These are phyloP conservation scores for Cnidoscolus chayamansa DNA, from an alignment of 441 rosid genomes.

Conservation along the genomic window DNA sequence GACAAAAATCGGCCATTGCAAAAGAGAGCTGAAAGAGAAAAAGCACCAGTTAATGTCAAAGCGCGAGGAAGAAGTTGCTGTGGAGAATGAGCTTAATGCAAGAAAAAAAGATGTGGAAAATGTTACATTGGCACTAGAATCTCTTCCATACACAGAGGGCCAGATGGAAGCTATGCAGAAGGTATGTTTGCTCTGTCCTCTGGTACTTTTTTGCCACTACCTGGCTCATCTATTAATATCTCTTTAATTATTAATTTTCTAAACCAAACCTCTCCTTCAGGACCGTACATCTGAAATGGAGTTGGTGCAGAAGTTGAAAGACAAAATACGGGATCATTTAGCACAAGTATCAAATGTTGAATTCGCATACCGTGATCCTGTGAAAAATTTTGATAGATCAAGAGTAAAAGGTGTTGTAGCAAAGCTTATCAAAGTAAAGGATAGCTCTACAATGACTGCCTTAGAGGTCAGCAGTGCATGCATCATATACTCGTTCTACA, in stretches of 20 bases:
- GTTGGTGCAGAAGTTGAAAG: slow-evolving; percentile 71
- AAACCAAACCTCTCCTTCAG: slow-evolving; percentile 36
- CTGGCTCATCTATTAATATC: slow-evolving; percentile 16
- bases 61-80: slow-evolving; percentile 73
- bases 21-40: slow-evolving; percentile 86
- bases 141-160: slow-evolving; percentile 69
- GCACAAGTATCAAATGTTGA: slow-evolving; percentile 78
- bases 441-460: slow-evolving; percentile 77
- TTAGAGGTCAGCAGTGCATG: slow-evolving; percentile 62
- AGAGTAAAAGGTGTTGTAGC: slow-evolving; percentile 98
- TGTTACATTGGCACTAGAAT: slow-evolving; percentile 50
- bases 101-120: slow-evolving; percentile 68
- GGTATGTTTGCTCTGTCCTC: slow-evolving; percentile 38
- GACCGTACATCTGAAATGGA: slow-evolving; percentile 72
- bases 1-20: slow-evolving; percentile 77
- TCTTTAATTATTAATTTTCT: slow-evolving; percentile 18
- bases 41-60: slow-evolving; percentile 63
- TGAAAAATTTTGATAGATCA: slow-evolving; percentile 76
- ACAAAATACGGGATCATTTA: slow-evolving; percentile 63
- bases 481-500: slow-evolving; percentile 19
- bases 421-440: slow-evolving; percentile 80
- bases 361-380: slow-evolving; percentile 82
- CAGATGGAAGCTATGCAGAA: slow-evolving; percentile 87
- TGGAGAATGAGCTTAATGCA: slow-evolving; percentile 65
- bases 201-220: slow-evolving; percentile 6